A percentile compares a stretch with the other conserved stretches of the same genome.
Conservation (phyloP, 805 yeast genomes). For the Ogataea chonburiensis region DNA sequence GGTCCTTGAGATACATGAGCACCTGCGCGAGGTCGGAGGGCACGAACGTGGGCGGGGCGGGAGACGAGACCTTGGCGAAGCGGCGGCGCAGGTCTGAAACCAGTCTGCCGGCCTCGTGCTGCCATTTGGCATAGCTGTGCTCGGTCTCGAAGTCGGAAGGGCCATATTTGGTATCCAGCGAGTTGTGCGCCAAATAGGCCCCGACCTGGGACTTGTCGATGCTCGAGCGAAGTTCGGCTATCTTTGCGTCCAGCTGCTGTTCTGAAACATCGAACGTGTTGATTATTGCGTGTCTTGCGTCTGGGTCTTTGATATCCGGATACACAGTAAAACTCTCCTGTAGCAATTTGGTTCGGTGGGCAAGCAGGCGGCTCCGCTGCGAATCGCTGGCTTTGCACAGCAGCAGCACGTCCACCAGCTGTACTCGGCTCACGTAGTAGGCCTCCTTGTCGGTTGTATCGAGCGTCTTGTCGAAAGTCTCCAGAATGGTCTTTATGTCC, state of each 20-base stretch:
- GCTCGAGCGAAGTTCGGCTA: constrained; percentile 12
- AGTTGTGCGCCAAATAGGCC: constrained; percentile 8
- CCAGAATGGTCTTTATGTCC: constrained; percentile 16
- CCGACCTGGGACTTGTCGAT: constrained; percentile 18
- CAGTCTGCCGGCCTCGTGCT: constrained; percentile 5
- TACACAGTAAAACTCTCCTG: constrained; percentile 12
- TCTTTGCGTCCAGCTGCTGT: constrained; percentile 6
- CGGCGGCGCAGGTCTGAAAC: constrained; percentile 3
- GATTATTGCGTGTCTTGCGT: constrained; percentile 10
- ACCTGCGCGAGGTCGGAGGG: constrained; percentile 21
- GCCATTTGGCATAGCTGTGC: constrained; percentile 16
- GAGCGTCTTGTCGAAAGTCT: constrained; percentile 13
- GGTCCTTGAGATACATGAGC: constrained; percentile 14
- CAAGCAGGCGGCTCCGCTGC: constrained; percentile 15
- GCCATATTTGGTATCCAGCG: constrained; percentile 9
- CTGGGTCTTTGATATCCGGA: constrained; percentile 17
- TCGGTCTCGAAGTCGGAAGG: constrained; percentile 16
- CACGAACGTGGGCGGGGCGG: constrained; percentile 9
- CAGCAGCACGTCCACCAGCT: constrained; percentile 20
- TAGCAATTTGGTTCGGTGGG: constrained; percentile 12
- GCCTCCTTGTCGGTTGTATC: constrained; percentile 5
- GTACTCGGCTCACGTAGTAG: constrained; percentile 17
- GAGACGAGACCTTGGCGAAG: constrained; percentile 3
- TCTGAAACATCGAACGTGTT: constrained; percentile 13
- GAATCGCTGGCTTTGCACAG: constrained; percentile 19